Evolutionary conservation across 2,329 filamentous ascomycete genomes (phyloP).

Genomic region (Clarireedia paspali): DNA sequence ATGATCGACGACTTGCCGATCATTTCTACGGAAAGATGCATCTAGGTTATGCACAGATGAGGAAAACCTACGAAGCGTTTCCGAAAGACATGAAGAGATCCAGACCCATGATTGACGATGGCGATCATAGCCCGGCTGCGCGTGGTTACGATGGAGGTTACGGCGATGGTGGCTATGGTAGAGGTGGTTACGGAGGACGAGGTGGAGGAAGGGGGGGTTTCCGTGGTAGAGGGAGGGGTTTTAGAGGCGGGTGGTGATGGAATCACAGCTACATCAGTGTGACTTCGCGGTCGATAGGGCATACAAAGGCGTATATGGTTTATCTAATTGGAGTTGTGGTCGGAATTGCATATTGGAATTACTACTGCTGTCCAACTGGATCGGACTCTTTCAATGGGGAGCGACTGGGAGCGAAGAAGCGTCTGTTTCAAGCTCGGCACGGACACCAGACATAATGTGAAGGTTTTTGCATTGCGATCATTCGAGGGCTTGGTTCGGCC

Average conservation of each 20-base stretch:
- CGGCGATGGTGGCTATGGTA: conserved; percentile 33
- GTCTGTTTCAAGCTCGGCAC: too few species aligned
- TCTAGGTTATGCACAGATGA: conserved; percentile 94
- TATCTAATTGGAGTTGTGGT: conserved; percentile 4
- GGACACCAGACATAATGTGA: too few species aligned
- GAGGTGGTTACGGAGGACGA: conserved; percentile 33
- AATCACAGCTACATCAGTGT: not conserved
- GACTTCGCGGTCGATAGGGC: too few species aligned
- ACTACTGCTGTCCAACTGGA: not conserved
- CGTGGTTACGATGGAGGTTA: conserved; percentile 48
- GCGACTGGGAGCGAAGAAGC: too few species aligned
- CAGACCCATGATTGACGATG: conserved; percentile 47
- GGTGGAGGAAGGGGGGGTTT: conserved; percentile 22
- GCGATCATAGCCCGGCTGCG: conserved; percentile 42
- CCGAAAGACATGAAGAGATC: conserved; percentile 75
- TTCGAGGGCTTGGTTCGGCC: too few species aligned
- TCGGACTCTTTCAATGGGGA: too few species aligned
- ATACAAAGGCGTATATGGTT: not conserved
- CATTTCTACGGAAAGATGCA: conserved; percentile 99
- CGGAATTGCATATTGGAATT: not conserved
- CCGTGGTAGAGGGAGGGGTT: conserved; percentile 20
- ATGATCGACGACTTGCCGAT: conserved; percentile 86
- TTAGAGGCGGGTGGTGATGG: conserved; percentile 23
- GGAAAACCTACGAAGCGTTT: conserved; percentile 83
- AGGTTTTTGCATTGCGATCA: too few species aligned